Percentiles rank a stretch among this genome's conserved stretches.
Conservation (phyloP, 768 basidiomycete species). For the Mycena galericulata region DNA sequence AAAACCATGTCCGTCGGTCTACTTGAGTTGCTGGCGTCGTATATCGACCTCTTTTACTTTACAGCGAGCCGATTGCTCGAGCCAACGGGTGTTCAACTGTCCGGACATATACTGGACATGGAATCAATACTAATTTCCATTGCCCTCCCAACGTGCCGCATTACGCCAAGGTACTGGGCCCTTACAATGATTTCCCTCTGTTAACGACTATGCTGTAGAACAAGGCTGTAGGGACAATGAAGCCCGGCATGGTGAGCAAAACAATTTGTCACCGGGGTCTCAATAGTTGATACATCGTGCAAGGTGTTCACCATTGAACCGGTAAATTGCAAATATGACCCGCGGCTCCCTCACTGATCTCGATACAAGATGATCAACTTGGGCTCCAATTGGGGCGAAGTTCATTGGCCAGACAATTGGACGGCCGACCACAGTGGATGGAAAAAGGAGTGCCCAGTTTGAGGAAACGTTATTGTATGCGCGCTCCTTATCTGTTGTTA, state of each 20-base stretch:
- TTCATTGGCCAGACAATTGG: conserved; percentile 97
- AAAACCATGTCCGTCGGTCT: conserved; percentile 78
- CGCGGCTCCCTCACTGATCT: conserved; percentile 21
- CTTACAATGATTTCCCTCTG: too few relatives aligned
- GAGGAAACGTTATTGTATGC: conserved; percentile 96
- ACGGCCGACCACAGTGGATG: conserved; percentile 94
- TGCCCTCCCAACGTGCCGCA: conserved; percentile 89
- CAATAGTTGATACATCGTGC: conserved; percentile 8
- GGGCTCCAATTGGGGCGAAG: conserved; percentile 79
- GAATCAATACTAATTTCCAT: conserved; percentile 90
- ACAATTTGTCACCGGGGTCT: neutral
- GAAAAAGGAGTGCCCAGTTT: conserved; percentile 93
- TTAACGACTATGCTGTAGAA: conserved; percentile 51
- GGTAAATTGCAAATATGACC: conserved; percentile 51
- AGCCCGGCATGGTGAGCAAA: conserved; percentile 84
- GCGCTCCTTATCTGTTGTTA: neutral
- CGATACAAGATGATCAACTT: conserved; percentile 88
- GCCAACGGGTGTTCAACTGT: conserved; percentile 91
- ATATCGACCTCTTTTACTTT: neutral
- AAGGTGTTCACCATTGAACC: conserved; percentile 85
- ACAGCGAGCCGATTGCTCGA: conserved; percentile 88
- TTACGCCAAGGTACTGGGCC: conserved; percentile 73
- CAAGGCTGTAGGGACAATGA: conserved; percentile 94
- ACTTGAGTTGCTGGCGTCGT: neutral
- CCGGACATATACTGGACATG: conserved; percentile 92